Evolutionary conservation across 2,329 filamentous ascomycete species (phyloP), one percentile per base, ranked within the genome.

Genomic region (Westerdykella aurantiaca): DNA sequence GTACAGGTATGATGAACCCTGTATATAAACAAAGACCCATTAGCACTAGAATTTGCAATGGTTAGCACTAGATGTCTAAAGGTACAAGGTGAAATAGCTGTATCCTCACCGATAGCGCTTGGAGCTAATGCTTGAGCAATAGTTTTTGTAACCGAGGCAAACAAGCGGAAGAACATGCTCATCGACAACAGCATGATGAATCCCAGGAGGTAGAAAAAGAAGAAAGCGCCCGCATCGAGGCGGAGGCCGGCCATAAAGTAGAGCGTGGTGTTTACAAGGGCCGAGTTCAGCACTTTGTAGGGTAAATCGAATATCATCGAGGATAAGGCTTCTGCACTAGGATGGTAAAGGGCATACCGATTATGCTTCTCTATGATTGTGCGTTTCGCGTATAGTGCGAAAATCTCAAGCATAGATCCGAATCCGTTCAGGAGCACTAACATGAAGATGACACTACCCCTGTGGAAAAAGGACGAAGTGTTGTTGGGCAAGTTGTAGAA

Each of bases 331-430:
- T 95, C 88, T 12, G 88, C 83, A 6, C 83, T 87, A 0, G 89
- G 88, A 58, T 93, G 88, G 56, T 95, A 94, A n/a, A 95, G 75
- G 14, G 88, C 87, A 61, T 94, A 95, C 39, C 83, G 80, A 42
- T 76, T 70, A 55, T 95, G 89, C 64, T 95, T 95, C 60, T 95
- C 88, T 45, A 95, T 85, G 55, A 95, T 94, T 1, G 85, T 83
- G 17, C 89, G 83, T 76, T 95, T 87, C 1, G 85, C 78, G 59
- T 90, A 95, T 1, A 95, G 47, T 17, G 41, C 47, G 64, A 91
- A 90, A 37, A 63, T 58, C 38, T 83, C 80, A 0, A 73, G 67
- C 42, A 81, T 75, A 10, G 77, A 73, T 1, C 69, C 72, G 17
- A 82, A 63, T 2, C 75, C 77, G 47, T 79, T 80, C 42, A 82